Evolutionary conservation across 202 grass and related monocot genomes (phyloP), one percentile per base, ranked within the genome.

Genomic region (Musa balbisiana): DNA sequence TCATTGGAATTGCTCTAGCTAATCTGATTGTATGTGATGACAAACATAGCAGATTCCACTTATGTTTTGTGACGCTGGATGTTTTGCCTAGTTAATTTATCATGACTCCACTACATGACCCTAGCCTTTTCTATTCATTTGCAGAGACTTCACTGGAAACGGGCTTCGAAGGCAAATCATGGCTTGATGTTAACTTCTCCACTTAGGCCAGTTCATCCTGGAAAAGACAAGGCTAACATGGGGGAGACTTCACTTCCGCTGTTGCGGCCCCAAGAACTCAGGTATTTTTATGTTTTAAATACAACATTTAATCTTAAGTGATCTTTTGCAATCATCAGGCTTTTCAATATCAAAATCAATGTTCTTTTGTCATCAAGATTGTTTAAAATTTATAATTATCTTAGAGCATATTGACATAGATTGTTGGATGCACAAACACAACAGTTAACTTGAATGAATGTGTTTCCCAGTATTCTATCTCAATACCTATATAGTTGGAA

Each of bases 81-180:
- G 50, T 16, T 51, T 21, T 70, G 5, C 33, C 4, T 43, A 43
- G 33, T 6, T 43, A 43, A 43, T 43, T 43, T 1, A 43, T 51
- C 3, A 50, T 51, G 43, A 25, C 9, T 51, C 33, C 5, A 51
- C 49, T 21, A 11, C 27, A 51, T 51, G 33, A 51, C 25, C 43
- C 25, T 70, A 23, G 52, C 3, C 67, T 20, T 11, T 64, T 75
- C 23, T 55, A 52, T 72, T 78, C 43, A n/a, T 81, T 77, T 23
- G 49, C 79, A 86, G 84, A 86, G 84, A 73, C 79, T 86, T 66
- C 74, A 86, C 56, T 86, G 84, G 84, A 86, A 86, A 86, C 80
- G 79, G 24, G 74, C 84, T 67, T 82, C 84, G 55, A 86, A 73
- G 63, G 73, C 73, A 22, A 86, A 86, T 53, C 79, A 67, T 43